Percentiles rank a stretch among this genome's conserved stretches.
Evolutionary conservation across 2,329 filamentous ascomycete genomes (phyloP).

Genomic region (Aspergillus novoparasiticus): DNA sequence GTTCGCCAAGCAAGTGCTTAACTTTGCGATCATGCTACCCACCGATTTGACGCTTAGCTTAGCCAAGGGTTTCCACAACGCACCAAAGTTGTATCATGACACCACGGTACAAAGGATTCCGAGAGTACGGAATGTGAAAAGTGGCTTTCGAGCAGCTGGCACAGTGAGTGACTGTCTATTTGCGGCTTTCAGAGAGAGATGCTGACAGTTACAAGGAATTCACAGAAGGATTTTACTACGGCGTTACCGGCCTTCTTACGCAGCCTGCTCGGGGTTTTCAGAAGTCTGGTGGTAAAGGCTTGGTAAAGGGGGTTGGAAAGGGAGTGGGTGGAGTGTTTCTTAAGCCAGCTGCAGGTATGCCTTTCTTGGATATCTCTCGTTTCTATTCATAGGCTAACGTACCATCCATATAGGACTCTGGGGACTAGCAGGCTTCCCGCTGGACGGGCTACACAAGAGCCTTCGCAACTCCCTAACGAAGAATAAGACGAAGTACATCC

Average conservation of each 20-base stretch:
- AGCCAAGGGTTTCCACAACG: slow-evolving; percentile 85
- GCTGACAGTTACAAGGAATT: slow-evolving; percentile 57
- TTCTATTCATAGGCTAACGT: background rate
- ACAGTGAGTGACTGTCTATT: slow-evolving; percentile 49
- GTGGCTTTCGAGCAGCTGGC: slow-evolving; percentile 74
- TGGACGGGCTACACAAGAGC: slow-evolving; percentile 34
- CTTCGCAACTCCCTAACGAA: slow-evolving; percentile 31
- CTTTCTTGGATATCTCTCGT: background rate
- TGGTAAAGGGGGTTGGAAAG: slow-evolving; percentile 79
- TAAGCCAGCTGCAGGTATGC: slow-evolving; percentile 76
- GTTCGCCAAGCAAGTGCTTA: slow-evolving; percentile 71
- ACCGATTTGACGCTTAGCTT: slow-evolving; percentile 83
- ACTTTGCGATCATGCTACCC: slow-evolving; percentile 75
- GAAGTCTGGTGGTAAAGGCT: slow-evolving; percentile 66
- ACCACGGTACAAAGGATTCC: slow-evolving; percentile 76
- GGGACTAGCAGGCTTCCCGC: slow-evolving; percentile 34
- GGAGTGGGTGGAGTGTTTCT: slow-evolving; percentile 79
- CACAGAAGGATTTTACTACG: slow-evolving; percentile 76
- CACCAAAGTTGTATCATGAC: slow-evolving; percentile 82
- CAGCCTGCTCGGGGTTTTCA: slow-evolving; percentile 72
- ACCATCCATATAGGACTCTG: slow-evolving; percentile 26
- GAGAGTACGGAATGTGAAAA: slow-evolving; percentile 75
- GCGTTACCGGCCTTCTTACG: slow-evolving; percentile 76
- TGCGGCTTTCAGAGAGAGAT: background rate
- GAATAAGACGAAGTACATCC: slow-evolving; percentile 30